These are phyloP conservation scores for Chalaropsis ovoidea DNA, from an alignment of 2,329 filamentous ascomycete genomes.

Conservation along the genomic window DNA sequence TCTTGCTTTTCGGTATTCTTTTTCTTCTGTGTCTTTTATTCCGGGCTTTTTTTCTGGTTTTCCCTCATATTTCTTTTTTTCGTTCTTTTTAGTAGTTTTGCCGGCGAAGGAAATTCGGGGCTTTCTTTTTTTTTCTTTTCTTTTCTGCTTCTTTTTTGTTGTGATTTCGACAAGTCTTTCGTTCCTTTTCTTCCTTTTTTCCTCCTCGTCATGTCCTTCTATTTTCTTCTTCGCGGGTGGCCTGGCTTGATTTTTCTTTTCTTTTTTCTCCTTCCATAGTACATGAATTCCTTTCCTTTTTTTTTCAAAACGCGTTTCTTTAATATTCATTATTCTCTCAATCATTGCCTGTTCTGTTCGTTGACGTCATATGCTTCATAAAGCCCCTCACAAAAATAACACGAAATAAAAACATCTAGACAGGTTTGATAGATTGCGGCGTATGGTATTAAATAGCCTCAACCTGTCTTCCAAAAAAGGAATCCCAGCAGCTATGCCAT, in stretches of 20 bases:
- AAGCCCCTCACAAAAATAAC: background rate
- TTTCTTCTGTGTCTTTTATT: constrained; percentile 16
- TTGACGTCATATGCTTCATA: constrained; percentile 2
- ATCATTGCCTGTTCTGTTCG: background rate
- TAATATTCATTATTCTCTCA: background rate
- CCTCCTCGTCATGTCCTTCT: background rate
- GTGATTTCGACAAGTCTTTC: constrained; percentile 3
- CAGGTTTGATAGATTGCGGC: background rate
- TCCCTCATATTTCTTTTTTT: background rate
- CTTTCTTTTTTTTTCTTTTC: background rate
- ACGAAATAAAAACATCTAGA: background rate
- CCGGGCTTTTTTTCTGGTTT: background rate
- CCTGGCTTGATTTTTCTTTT: background rate
- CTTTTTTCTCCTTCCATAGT: background rate
- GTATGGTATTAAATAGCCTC: background rate
- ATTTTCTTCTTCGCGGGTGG: background rate
- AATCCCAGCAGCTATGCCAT: background rate
- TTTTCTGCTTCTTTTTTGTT: background rate
- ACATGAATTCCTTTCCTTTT: constrained; percentile 3
- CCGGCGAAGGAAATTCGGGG: background rate
- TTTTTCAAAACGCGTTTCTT: constrained; percentile 4
- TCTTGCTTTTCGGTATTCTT: constrained; percentile 18
- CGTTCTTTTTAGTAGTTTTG: constrained; percentile 12
- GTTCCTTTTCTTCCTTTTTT: background rate
- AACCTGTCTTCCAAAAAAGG: background rate